Conservation (phyloP, 441 rosid species). For the Arabidopsis hybrid region DNA sequence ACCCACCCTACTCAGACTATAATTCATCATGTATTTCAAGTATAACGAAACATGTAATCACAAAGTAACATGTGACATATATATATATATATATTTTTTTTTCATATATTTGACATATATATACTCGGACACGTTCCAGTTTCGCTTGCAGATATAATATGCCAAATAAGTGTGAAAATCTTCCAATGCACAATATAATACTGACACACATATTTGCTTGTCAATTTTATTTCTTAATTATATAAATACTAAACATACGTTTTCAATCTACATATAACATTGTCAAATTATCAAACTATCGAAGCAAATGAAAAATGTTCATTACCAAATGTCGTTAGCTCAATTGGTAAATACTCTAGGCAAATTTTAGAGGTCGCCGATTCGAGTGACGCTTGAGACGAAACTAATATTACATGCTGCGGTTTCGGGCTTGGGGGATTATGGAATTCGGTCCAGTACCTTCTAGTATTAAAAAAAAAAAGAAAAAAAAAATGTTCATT, state of each 20-base stretch:
- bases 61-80: not conserved
- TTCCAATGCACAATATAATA: not conserved
- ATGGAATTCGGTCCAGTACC: too few relatives aligned
- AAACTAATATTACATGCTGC: too few relatives aligned
- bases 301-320: not conserved
- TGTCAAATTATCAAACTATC: not conserved
- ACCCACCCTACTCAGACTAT: not conserved
- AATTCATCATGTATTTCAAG: not conserved
- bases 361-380: too few relatives aligned
- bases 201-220: conserved; percentile 6
- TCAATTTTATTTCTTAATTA: not conserved
- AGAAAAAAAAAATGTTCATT: not conserved
- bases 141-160: conserved; percentile 18
- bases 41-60: conserved; percentile 9
- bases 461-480: too few relatives aligned
- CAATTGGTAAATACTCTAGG: too few relatives aligned
- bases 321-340: not conserved
- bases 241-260: not conserved
- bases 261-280: not conserved
- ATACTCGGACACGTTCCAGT: conserved; percentile 18
- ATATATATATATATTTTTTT: conserved; percentile 4
- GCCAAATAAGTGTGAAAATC: not conserved
- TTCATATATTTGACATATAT: too few relatives aligned
- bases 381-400: too few relatives aligned
- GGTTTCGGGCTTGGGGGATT: too few relatives aligned